Base-by-base conservation (phyloP, 106 monocot genomes). In the Allium sativum region DNA sequence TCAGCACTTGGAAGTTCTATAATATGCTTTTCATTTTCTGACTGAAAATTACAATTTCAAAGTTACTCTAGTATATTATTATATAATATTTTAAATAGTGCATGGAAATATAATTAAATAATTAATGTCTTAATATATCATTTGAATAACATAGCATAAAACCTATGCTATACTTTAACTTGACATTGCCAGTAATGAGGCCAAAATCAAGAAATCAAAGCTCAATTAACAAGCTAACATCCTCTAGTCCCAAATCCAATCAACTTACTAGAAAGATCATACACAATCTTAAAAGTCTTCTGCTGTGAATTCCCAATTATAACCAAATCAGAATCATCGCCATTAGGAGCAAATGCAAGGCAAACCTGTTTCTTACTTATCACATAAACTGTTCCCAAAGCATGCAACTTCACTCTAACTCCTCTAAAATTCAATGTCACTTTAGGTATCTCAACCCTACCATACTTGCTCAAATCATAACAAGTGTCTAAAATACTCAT, bases 401-500 rank as follows among this genome's bases (percentile, higher is more conserved):
- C 1, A 7, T 79, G 76, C 10, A 92, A 59, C 19, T 79, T 62
- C 44, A 78, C 14, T 42, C 50, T 42, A 47, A 70, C 63, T 7
- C 83, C 90, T 60, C 59, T 7, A 55, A 86, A 80, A n/a, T 50
- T 44, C 48, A 91, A 52, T 0, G 65, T 52, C 18, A 91, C 72
- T 21, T 45, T 18, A 21, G 90, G 87, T 18, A 70, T 68, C 1
- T 43, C n/a, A 19, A 79, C 68, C 18, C 8, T 69, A n/a, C 11
- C 20, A n/a, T 45, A 6, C 16, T 68, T 75, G 21, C 70, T 81
- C 22, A 83, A 71, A 70, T 79, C 65, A 55, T 73, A 84, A 66
- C 91, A 92, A 0, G 91, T 92, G 46, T 92, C 91, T 0, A 92
- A 71, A 45, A 92, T 70, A 5, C 77, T 69, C 15, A 67, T 44